phyloP scores from a whole-genome alignment of 169 alveolate species.

The Plasmodium falciparum region DNA sequence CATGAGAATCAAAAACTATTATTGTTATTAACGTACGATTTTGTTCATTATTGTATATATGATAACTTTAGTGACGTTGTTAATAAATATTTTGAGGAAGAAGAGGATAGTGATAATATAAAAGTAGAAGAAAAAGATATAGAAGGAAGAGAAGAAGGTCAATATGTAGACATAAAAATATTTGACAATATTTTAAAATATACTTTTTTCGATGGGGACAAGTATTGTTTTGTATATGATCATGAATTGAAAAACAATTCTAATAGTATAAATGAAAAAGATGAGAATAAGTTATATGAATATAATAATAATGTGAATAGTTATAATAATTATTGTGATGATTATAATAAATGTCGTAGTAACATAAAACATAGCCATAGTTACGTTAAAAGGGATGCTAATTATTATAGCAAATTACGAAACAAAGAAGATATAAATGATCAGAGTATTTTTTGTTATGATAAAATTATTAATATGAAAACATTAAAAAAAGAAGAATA shows the following conservation, averaged over 20 bases:
- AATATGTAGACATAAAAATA: constrained; percentile 44
- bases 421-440: not conserved
- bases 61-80: constrained; percentile 32
- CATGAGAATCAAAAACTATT: constrained; percentile 62
- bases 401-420: not conserved
- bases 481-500: constrained; percentile 61
- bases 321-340: not conserved
- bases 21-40: constrained; percentile 35
- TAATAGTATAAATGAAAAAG: not conserved
- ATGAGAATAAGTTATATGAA: not conserved
- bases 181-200: constrained; percentile 60
- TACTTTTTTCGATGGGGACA: constrained; percentile 72
- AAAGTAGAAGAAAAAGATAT: not conserved
- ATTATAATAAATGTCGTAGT: not conserved
- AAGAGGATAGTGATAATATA: constrained; percentile 1
- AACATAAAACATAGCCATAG: not conserved
- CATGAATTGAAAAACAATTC: not conserved
- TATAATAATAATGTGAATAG: not conserved
- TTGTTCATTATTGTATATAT: constrained; percentile 46
- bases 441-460: constrained; percentile 21
- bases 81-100: constrained; percentile 34
- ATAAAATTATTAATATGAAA: constrained; percentile 28
- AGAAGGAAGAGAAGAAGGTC: not conserved
- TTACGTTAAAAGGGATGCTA: not conserved
- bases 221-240: constrained; percentile 49